Evolutionary conservation across 306 rosid genomes (phyloP), one percentile per base, ranked within the genome.

Genomic region (Cicer cuneatum): DNA sequence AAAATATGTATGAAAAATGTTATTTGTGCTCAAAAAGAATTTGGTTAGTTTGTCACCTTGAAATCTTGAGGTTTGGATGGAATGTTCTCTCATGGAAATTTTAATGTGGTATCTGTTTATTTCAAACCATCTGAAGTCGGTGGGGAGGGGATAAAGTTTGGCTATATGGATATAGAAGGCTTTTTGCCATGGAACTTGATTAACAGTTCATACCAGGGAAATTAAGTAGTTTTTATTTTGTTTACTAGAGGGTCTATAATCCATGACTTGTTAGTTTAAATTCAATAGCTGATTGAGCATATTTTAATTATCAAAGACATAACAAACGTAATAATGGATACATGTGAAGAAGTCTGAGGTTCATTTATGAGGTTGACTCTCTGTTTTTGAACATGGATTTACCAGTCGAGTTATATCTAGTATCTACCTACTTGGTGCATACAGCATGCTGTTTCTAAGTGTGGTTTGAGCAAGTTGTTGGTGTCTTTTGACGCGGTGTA

Each of bases 81-180:
- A 51, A 10, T 65, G 19, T 52, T 47, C 19, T 45, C 18, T 13
- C 33, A 8, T 49, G 59, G 37, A 46, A 21, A 54, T 24, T 12
- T 5, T 7, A 14, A 53, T 15, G 12, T 29, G 9, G 3, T 21
- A 37, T 5, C 5, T 49, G 49, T 58, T 41, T 49, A 1, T 46
- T 46, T 49, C 18, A 48, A 8, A 13, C 18, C 54, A 5, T 48
- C 18, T 48, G 54, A 13, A 14, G 56, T n/a, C 21, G 15, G 21
- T 49, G 56, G 21, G 10, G 77, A 91, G 96, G 6, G 97, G 87
- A 1, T 92, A 87, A 2, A 92, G 74, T 7, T 96, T 84, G 33
- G 94, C 79, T 47, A 7, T 47, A 10, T 68, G 52, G 70, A 38
- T 12, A 2, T 61, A 79, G 42, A 38, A 15, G 71, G 56, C 5